Percentiles rank a stretch among this genome's conserved stretches.
These are phyloP conservation scores for Pinus taeda DNA, from an alignment of 75 land plant species.

Conservation along the genomic window DNA sequence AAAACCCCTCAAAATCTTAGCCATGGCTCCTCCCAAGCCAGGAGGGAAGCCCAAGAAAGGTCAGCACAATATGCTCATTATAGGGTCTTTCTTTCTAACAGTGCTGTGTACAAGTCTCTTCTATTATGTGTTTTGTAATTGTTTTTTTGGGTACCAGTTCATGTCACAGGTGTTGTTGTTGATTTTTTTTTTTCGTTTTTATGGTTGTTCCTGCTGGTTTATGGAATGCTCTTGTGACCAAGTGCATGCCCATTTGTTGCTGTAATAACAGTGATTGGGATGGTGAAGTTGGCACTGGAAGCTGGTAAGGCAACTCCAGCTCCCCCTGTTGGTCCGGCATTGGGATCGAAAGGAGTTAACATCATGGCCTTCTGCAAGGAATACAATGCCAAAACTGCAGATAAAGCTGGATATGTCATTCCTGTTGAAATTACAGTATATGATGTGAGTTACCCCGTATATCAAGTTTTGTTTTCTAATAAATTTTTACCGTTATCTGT, in stretches of 20 bases:
- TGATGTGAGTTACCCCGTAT: conserved; percentile 54
- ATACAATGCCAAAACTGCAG: conserved; percentile 96
- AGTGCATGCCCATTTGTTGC: not conserved
- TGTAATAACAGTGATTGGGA: conserved; percentile 60
- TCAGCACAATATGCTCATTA: not conserved
- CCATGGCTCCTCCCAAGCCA: conserved; percentile 74
- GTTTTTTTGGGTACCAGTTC: conserved; percentile 3
- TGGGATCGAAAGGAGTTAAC: conserved; percentile 95
- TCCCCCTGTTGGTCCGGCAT: conserved; percentile 96
- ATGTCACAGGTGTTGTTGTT: not conserved
- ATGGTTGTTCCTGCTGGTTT: not conserved
- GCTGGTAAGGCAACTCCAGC: conserved; percentile 99
- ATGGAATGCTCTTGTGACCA: not conserved
- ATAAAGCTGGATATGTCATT: conserved; percentile 86
- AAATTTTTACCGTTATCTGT: not conserved
- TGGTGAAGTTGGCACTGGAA: conserved; percentile 90
- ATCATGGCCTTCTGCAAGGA: conserved; percentile 99
- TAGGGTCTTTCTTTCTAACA: not conserved
- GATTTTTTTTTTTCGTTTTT: not conserved
- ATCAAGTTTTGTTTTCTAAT: conserved; percentile 3
- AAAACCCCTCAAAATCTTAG: conserved; percentile 30
- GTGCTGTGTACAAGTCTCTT: not conserved
- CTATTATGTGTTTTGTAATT: not conserved
- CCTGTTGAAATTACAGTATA: conserved; percentile 97
- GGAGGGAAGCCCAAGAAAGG: conserved; percentile 60